These are phyloP conservation scores for Schoenoplectus tabernaemontani DNA, from an alignment of 202 grass and related monocot genomes.

Conservation along the genomic window DNA sequence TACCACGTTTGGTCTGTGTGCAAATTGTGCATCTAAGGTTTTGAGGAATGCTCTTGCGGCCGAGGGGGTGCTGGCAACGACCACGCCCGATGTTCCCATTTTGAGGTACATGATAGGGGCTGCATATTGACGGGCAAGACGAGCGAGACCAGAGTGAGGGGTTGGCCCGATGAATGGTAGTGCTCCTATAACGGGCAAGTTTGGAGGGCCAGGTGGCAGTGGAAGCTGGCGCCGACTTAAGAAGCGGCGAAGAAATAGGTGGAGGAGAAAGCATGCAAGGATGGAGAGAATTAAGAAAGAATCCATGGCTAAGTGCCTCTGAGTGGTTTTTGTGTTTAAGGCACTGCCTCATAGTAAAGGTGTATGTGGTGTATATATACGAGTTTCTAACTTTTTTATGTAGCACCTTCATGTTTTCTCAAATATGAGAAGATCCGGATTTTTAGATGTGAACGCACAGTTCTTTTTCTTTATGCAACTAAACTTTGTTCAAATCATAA, in stretches of 20 bases:
- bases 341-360: not conserved
- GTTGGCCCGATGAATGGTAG: conserved; percentile 54
- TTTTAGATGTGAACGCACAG: not conserved
- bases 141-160: conserved; percentile 49
- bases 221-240: conserved; percentile 11
- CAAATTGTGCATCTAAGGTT: conserved; percentile 48
- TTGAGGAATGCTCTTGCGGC: conserved; percentile 64
- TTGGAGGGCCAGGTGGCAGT: conserved; percentile 39
- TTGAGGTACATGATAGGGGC: conserved; percentile 76
- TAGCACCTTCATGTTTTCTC: not conserved
- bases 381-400: not conserved
- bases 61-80: conserved; percentile 51
- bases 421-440: not conserved
- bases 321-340: not conserved
- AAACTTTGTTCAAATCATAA: not conserved
- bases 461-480: not conserved
- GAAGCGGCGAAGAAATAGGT: conserved; percentile 34
- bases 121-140: conserved; percentile 33
- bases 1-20: conserved; percentile 47
- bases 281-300: conserved; percentile 38
- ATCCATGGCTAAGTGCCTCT: conserved; percentile 28
- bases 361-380: not conserved
- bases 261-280: conserved; percentile 55
- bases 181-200: conserved; percentile 51
- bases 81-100: conserved; percentile 64